Evolutionary conservation across 106 monocot genomes (phyloP).

Genomic region (Allium cepa): DNA sequence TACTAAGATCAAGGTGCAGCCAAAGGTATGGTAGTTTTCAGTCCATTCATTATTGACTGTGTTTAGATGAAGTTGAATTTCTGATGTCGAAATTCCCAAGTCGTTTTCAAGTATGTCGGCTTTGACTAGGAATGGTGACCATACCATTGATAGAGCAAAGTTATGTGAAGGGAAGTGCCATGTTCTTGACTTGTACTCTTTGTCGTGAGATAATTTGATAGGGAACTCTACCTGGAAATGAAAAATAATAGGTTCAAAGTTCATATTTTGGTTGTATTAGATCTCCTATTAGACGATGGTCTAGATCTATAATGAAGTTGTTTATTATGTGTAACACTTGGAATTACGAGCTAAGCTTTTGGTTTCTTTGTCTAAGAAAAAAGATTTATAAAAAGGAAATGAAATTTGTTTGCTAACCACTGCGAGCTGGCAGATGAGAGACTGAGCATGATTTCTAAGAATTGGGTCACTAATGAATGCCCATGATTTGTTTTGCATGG

Average conservation of each 20-base stretch:
- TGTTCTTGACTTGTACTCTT: slow-evolving; percentile 13
- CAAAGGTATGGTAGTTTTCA: slow-evolving; percentile 21
- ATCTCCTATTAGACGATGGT: too few species aligned
- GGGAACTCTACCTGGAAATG: slow-evolving; percentile 15
- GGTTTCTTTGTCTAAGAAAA: too few species aligned
- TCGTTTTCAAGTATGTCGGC: slow-evolving; percentile 9
- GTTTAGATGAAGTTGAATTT: slow-evolving; percentile 62
- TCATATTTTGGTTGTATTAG: too few species aligned
- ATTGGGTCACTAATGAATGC: slow-evolving; percentile 71
- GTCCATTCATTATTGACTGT: slow-evolving; percentile 58
- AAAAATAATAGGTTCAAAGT: too few species aligned
- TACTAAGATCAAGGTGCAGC: slow-evolving; percentile 49
- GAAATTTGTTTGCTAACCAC: too few species aligned
- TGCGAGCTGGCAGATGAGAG: slow-evolving; percentile 58
- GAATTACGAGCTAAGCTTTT: too few species aligned
- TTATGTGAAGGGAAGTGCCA: slow-evolving; percentile 25
- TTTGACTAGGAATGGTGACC: slow-evolving; percentile 45
- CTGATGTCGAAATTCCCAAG: not conserved
- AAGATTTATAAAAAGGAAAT: too few species aligned
- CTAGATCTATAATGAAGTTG: too few species aligned
- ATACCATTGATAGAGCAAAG: slow-evolving; percentile 27
- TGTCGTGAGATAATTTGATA: slow-evolving; percentile 21
- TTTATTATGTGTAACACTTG: too few species aligned
- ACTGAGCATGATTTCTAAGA: slow-evolving; percentile 62
- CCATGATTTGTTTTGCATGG: slow-evolving; percentile 54